Percentiles rank a stretch among this genome's conserved stretches.
Evolutionary conservation across 2,329 filamentous ascomycete genomes (phyloP).

Genomic region (Trichoderma arundinaceum): DNA sequence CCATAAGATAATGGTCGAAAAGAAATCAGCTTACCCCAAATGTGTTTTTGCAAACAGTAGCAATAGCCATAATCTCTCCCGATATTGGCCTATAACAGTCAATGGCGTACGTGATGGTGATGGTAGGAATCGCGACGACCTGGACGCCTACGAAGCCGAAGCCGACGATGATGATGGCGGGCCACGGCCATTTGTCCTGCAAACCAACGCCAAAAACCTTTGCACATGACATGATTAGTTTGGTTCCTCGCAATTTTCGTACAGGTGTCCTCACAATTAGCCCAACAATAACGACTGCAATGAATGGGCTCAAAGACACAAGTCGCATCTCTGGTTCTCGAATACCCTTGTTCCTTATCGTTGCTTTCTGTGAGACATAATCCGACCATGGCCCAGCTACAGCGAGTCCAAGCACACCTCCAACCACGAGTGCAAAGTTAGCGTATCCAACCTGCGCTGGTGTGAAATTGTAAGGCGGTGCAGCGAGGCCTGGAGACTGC

Average conservation of each 20-base stretch:
- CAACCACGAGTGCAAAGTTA: background rate
- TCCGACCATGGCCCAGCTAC: background rate
- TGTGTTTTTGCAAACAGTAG: background rate
- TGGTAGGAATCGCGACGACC: background rate
- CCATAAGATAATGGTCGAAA: background rate
- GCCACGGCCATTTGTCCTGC: background rate
- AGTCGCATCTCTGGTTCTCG: slow-evolving; percentile 4
- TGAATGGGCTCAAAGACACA: background rate
- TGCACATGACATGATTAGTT: background rate
- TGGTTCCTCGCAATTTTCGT: background rate
- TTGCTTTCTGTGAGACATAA: background rate
- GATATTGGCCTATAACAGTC: background rate
- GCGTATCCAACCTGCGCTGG: background rate
- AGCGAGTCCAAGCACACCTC: background rate
- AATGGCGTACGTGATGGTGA: background rate
- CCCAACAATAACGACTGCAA: background rate
- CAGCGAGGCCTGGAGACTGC: background rate
- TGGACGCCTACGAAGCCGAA: background rate
- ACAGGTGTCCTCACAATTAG: background rate
- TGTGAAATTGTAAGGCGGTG: background rate
- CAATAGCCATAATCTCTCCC: background rate
- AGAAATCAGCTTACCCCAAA: background rate
- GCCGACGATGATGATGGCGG: background rate
- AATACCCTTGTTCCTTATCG: background rate
- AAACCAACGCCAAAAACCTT: background rate